phyloP scores from a whole-genome alignment of 2,329 filamentous ascomycete genomes.

The Thermothelomyces thermophilus region DNA sequence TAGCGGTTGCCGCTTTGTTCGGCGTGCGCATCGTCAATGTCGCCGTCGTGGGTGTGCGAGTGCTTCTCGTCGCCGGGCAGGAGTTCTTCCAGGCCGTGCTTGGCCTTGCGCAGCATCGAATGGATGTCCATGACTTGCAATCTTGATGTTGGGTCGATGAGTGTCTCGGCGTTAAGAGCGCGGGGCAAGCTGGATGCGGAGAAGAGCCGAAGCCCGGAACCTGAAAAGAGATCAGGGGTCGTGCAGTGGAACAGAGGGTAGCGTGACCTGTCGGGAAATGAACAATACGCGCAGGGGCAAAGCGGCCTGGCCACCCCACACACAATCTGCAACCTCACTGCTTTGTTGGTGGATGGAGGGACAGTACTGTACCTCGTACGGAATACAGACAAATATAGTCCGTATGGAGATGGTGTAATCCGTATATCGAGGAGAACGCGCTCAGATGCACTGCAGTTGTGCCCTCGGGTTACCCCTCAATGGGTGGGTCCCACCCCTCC shows the following conservation, averaged over 20 bases:
- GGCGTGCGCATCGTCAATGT: conserved; percentile 36
- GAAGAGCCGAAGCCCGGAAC: neutral
- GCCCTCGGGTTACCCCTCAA: neutral
- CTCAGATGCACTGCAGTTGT: neutral
- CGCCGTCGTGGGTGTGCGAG: conserved; percentile 41
- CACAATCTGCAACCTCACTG: neutral
- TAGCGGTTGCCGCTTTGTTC: conserved; percentile 47
- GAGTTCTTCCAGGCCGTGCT: conserved; percentile 35
- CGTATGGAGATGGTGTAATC: too few relatives aligned
- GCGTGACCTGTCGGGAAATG: neutral
- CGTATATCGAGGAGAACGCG: too few relatives aligned
- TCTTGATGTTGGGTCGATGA: neutral
- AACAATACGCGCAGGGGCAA: neutral
- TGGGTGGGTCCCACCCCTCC: neutral
- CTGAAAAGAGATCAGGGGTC: neutral
- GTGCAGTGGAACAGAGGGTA: neutral
- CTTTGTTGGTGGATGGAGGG: too few relatives aligned
- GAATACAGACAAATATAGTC: too few relatives aligned
- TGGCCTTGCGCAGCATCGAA: conserved; percentile 37
- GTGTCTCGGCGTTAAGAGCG: conserved; percentile 2
- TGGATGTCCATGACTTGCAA: conserved; percentile 33
- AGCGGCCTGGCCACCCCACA: neutral
- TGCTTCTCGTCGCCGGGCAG: conserved; percentile 30
- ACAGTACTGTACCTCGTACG: too few relatives aligned
- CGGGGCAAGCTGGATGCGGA: conserved; percentile 8